Percentiles rank a stretch among this genome's conserved stretches.
phyloP scores from a whole-genome alignment of 2,329 filamentous ascomycete genomes.

The Aspergillus persii region DNA sequence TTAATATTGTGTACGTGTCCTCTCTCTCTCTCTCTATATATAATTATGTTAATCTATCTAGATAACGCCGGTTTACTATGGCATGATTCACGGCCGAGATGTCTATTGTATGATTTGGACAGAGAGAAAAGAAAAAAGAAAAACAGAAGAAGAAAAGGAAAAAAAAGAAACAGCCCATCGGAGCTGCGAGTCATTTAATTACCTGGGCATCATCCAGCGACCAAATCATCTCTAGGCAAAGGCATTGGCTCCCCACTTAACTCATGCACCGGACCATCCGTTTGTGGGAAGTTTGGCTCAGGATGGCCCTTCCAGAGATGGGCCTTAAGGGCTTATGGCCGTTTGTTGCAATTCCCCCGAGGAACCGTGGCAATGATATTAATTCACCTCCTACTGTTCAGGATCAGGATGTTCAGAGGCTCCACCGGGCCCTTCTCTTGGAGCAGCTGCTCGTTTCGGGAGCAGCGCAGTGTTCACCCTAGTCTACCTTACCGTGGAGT shows the following conservation, averaged over 20 bases:
- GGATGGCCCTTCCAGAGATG: neutral
- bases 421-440: neutral
- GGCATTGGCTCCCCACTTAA: conserved; percentile 22
- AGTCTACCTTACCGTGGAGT: conserved; percentile 9
- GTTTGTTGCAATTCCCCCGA: neutral
- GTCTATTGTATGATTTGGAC: neutral
- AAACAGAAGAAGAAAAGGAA: neutral
- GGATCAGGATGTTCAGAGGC: neutral
- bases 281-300: neutral
- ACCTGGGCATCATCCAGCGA: conserved; percentile 1
- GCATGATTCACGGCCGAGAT: neutral
- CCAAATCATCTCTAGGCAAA: conserved; percentile 4
- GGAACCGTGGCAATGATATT: neutral
- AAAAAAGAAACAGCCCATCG: neutral
- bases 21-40: too few relatives aligned
- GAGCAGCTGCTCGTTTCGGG: conserved; percentile 13
- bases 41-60: too few relatives aligned
- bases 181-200: conserved; percentile 21
- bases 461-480: conserved; percentile 6
- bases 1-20: too few relatives aligned
- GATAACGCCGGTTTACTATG: neutral
- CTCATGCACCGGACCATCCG: conserved; percentile 26
- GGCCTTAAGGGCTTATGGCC: neutral
- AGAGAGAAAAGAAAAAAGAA: neutral
- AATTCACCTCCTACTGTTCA: too few relatives aligned